Evolutionary conservation across 352 stramenopile species (phyloP).

Genomic region (Plasmopara viticola): DNA sequence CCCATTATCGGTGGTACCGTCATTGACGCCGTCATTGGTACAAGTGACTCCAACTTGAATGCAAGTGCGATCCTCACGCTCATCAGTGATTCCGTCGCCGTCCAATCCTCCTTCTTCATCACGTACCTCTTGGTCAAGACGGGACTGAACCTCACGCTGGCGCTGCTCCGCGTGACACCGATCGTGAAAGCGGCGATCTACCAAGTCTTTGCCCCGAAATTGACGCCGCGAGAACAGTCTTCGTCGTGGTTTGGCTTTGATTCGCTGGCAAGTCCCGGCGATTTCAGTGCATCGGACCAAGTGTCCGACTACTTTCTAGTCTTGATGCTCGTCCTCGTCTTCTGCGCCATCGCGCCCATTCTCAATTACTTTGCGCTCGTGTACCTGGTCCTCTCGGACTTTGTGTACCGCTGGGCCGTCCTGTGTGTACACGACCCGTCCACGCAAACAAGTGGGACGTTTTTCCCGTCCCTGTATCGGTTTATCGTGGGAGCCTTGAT

Average conservation of each 20-base stretch:
- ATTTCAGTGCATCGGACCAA: constrained; percentile 51
- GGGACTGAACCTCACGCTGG: constrained; percentile 54
- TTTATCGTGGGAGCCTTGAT: constrained; percentile 74
- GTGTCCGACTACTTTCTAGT: constrained; percentile 69
- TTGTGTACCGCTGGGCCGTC: constrained; percentile 68
- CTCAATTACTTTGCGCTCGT: constrained; percentile 68
- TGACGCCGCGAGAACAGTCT: constrained; percentile 66
- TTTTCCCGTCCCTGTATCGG: constrained; percentile 76
- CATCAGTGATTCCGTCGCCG: constrained; percentile 55
- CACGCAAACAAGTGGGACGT: constrained; percentile 55
- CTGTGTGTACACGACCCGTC: constrained; percentile 71
- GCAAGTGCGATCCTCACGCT: constrained; percentile 40
- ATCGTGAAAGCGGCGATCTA: constrained; percentile 79
- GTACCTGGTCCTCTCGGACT: constrained; percentile 68
- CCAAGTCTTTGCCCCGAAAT: constrained; percentile 61
- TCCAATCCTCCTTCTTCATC: constrained; percentile 79
- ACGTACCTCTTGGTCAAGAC: constrained; percentile 76
- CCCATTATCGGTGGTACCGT: constrained; percentile 80
- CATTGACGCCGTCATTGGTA: constrained; percentile 60
- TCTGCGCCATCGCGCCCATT: constrained; percentile 68
- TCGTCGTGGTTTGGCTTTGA: constrained; percentile 65
- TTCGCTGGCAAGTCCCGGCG: constrained; percentile 47
- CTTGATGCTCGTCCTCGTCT: constrained; percentile 71
- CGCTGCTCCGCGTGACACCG: constrained; percentile 65
- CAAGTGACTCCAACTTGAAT: constrained; percentile 40